A percentile compares a stretch with the other conserved stretches of the same genome.
Conservation (phyloP, 1,139 yeast genomes). For the Suhomyces bribrorum region DNA sequence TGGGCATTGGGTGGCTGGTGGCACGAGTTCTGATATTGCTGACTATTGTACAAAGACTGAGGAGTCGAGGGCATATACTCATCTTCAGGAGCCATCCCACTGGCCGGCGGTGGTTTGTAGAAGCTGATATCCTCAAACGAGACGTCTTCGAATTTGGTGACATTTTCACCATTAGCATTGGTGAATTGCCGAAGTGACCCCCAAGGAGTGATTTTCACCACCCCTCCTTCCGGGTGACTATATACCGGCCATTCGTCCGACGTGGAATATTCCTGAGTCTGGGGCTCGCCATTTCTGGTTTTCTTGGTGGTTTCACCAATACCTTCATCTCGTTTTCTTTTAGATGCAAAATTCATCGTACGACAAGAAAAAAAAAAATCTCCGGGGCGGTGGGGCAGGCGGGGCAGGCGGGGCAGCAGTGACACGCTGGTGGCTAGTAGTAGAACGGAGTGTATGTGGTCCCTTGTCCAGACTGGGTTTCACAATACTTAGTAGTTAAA, state of each 20-base stretch:
- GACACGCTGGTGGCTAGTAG: not conserved
- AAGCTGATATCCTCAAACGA: constrained; percentile 41
- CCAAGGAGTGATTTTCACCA: constrained; percentile 64
- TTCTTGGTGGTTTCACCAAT: constrained; percentile 26
- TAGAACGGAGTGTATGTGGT: not conserved
- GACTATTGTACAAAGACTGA: constrained; percentile 29
- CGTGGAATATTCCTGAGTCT: constrained; percentile 21
- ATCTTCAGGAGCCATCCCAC: constrained; percentile 9
- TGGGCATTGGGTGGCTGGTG: constrained; percentile 1
- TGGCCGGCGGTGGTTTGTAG: constrained; percentile 12
- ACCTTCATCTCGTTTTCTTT: constrained; percentile 30
- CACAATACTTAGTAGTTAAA: not conserved
- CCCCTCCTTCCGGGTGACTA: constrained; percentile 66
- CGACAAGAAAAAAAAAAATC: not conserved
- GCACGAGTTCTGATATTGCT: constrained; percentile 11
- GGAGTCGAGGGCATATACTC: constrained; percentile 39
- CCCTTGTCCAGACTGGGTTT: not conserved
- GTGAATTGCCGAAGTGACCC: constrained; percentile 45
- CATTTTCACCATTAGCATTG: constrained; percentile 36
- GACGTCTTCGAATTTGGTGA: constrained; percentile 46
- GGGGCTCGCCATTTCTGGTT: constrained; percentile 22
- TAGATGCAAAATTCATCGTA: constrained; percentile 21
- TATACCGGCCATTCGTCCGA: constrained; percentile 60
- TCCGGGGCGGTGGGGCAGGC: not conserved
- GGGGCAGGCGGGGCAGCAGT: not conserved